Percentiles rank a stretch among this genome's conserved stretches.
These are phyloP conservation scores for Serendipita sp. DNA, from an alignment of 768 basidiomycete genomes.

Conservation along the genomic window DNA sequence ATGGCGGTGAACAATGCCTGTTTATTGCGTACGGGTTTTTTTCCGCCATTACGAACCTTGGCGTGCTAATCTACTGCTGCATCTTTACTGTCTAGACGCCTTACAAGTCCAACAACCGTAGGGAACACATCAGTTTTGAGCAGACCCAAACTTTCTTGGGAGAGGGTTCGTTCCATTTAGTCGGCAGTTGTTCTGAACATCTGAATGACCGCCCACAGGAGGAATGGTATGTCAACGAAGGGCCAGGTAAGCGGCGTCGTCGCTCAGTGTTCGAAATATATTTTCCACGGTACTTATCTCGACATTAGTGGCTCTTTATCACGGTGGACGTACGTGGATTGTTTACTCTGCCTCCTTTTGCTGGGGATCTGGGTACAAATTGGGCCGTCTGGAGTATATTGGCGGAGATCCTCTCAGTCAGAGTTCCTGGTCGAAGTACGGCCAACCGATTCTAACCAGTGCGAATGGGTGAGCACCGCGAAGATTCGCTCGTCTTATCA, in stretches of 20 bases:
- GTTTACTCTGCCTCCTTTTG: constrained; percentile 10
- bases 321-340: constrained; percentile 8
- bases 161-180: no score
- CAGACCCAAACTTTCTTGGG: no score
- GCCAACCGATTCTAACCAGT: neutral
- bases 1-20: neutral
- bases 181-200: no score
- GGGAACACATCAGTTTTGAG: neutral
- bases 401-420: constrained; percentile 6
- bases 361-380: constrained; percentile 4
- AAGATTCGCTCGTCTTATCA: neutral
- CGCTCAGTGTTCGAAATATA: no score
- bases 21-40: neutral
- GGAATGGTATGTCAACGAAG: no score
- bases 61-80: neutral
- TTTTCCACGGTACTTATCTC: no score
- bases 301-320: neutral
- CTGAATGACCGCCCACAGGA: no score
- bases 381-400: constrained; percentile 7
- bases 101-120: constrained; percentile 1
- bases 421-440: constrained; percentile 8
- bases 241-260: neutral
- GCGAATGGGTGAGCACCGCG: neutral
- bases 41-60: no score
- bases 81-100: neutral